Percentiles rank a stretch among this genome's conserved stretches.
phyloP scores from a whole-genome alignment of 1,284 basidiomycete genomes.

The Cutaneotrichosporon sp. region DNA sequence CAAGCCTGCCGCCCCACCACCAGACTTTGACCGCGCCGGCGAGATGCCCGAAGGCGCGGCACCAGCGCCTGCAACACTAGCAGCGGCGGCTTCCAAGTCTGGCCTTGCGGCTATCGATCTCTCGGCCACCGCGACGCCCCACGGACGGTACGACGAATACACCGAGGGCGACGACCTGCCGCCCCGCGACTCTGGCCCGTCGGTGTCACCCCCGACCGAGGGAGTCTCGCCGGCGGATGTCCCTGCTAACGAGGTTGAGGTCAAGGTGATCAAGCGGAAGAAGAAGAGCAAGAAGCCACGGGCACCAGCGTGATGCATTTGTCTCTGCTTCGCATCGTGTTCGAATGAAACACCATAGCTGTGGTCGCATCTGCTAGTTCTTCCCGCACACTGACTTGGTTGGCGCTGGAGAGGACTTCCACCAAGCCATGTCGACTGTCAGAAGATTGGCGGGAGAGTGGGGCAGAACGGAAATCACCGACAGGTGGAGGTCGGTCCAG shows the following conservation, averaged over 20 bases:
- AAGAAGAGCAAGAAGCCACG: constrained; percentile 41
- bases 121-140: constrained; percentile 8
- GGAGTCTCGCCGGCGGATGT: constrained; percentile 18
- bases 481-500: constrained; percentile 4
- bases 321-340: not conserved
- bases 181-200: not conserved
- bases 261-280: constrained; percentile 49
- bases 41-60: constrained; percentile 76
- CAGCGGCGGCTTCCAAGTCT: constrained; percentile 11
- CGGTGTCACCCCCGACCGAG: not conserved
- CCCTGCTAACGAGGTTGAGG: constrained; percentile 37
- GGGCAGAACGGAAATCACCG: not conserved
- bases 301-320: constrained; percentile 15
- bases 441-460: too few relatives aligned
- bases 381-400: too few relatives aligned
- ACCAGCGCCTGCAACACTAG: constrained; percentile 26
- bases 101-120: constrained; percentile 49
- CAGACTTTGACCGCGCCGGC: constrained; percentile 68
- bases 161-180: constrained; percentile 55
- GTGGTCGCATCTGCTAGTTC: too few relatives aligned
- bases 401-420: too few relatives aligned
- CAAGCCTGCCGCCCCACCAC: constrained; percentile 31
- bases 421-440: too few relatives aligned
- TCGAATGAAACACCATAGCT: too few relatives aligned
- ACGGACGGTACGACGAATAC: constrained; percentile 62